These are phyloP conservation scores for Cucumis melo DNA, from an alignment of 306 rosid genomes.

Conservation along the genomic window DNA sequence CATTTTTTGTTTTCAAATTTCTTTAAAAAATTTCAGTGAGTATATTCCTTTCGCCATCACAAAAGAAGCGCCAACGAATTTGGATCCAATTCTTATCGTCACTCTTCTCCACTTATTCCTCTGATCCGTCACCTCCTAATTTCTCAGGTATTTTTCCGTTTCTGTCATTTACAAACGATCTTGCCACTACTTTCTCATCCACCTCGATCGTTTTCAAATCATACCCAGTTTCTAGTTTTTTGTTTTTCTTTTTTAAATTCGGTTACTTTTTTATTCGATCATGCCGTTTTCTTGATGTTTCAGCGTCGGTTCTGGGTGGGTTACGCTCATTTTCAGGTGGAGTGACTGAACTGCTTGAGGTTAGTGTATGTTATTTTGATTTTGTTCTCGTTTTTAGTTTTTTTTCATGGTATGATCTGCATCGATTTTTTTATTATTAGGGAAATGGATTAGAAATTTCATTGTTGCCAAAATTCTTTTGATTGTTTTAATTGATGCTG, in stretches of 20 bases:
- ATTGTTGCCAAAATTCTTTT: neutral
- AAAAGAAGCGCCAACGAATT: conserved; percentile 43
- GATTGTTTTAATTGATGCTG: neutral
- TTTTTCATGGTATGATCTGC: neutral
- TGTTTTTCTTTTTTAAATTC: no score
- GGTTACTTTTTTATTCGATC: neutral
- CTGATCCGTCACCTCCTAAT: neutral
- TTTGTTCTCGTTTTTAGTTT: neutral
- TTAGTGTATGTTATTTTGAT: neutral
- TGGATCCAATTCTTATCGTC: conserved; percentile 31
- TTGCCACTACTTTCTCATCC: neutral
- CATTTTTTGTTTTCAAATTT: neutral
- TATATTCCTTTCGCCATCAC: conserved; percentile 6
- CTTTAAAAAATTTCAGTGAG: neutral
- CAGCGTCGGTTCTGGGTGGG: neutral
- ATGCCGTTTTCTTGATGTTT: neutral
- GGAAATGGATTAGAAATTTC: neutral
- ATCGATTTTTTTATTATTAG: neutral
- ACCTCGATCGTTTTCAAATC: neutral
- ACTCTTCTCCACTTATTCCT: conserved; percentile 5
- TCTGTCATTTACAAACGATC: neutral
- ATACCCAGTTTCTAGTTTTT: neutral
- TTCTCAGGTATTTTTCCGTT: neutral
- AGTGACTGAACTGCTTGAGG: neutral
- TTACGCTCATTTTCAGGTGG: neutral